These are phyloP conservation scores for Centella asiatica DNA, from an alignment of 129 eudicot genomes.

Conservation along the genomic window DNA sequence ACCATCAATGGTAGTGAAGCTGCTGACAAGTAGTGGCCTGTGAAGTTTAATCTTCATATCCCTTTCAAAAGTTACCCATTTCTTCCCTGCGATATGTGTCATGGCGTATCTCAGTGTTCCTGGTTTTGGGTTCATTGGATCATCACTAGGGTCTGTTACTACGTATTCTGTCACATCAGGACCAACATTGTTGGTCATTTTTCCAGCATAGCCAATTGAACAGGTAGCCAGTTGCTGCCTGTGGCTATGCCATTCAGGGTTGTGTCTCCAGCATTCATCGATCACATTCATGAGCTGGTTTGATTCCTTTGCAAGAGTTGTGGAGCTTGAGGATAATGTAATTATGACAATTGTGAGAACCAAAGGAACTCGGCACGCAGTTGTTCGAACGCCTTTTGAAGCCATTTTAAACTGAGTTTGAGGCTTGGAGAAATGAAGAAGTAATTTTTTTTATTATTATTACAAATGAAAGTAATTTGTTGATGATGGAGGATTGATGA, in stretches of 20 bases:
- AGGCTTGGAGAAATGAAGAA: not conserved
- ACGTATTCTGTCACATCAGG: conserved; percentile 20
- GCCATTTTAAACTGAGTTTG: conserved; percentile 1
- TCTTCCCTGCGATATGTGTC: conserved; percentile 32
- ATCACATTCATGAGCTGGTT: conserved; percentile 28
- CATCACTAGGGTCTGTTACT: conserved; percentile 51
- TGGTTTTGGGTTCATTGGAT: conserved; percentile 35
- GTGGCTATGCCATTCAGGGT: conserved; percentile 34
- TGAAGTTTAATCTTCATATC: conserved; percentile 38
- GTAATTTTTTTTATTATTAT: no score
- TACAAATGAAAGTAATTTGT: no score
- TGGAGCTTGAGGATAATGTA: not conserved
- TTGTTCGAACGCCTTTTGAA: not conserved
- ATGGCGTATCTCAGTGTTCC: conserved; percentile 31
- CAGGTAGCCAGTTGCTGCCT: conserved; percentile 44
- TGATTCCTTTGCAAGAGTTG: conserved; percentile 5
- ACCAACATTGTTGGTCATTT: conserved; percentile 43
- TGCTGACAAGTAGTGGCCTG: conserved; percentile 40
- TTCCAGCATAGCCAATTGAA: conserved; percentile 49
- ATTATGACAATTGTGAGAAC: conserved; percentile 14
- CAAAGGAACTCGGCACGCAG: conserved; percentile 8
- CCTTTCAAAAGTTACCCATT: conserved; percentile 38
- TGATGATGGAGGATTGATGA: not conserved
- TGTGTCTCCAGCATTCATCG: conserved; percentile 48
- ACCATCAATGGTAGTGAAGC: conserved; percentile 50